Percentiles rank a stretch among this genome's conserved stretches.
Conservation (phyloP, 2,329 filamentous ascomycete genomes). For the Ascochyta lentis region DNA sequence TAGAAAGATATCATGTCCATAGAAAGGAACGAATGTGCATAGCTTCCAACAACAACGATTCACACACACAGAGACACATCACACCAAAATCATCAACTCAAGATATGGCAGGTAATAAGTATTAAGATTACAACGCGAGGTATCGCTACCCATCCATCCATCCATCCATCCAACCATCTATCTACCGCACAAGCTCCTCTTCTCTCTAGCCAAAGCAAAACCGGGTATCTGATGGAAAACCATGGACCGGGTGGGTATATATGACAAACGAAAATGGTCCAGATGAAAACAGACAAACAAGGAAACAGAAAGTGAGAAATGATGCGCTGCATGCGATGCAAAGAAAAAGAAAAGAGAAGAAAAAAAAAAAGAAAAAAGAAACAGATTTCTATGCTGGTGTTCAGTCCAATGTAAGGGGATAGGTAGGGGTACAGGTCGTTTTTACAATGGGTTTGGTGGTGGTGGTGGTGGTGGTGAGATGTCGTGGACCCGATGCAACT, state of each 20-base stretch:
- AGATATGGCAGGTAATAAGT: neutral
- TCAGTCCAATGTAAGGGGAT: neutral
- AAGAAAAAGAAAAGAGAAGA: too few relatives aligned
- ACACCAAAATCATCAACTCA: too few relatives aligned
- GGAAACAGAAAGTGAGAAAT: neutral
- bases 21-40: too few relatives aligned
- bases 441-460: neutral
- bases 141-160: too few relatives aligned
- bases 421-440: too few relatives aligned
- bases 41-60: too few relatives aligned
- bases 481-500: neutral
- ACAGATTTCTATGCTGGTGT: neutral
- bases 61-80: too few relatives aligned
- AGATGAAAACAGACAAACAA: neutral
- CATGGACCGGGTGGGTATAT: conserved; percentile 12
- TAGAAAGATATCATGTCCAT: too few relatives aligned
- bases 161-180: too few relatives aligned
- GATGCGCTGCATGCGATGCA: neutral
- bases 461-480: neutral
- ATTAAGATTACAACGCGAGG: neutral
- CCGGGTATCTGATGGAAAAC: conserved; percentile 7
- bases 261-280: conserved; percentile 12
- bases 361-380: too few relatives aligned
- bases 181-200: neutral
- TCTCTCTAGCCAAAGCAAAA: neutral